These are phyloP conservation scores for Colletotrichum magnum DNA, from an alignment of 2,329 filamentous ascomycete genomes.

Conservation along the genomic window DNA sequence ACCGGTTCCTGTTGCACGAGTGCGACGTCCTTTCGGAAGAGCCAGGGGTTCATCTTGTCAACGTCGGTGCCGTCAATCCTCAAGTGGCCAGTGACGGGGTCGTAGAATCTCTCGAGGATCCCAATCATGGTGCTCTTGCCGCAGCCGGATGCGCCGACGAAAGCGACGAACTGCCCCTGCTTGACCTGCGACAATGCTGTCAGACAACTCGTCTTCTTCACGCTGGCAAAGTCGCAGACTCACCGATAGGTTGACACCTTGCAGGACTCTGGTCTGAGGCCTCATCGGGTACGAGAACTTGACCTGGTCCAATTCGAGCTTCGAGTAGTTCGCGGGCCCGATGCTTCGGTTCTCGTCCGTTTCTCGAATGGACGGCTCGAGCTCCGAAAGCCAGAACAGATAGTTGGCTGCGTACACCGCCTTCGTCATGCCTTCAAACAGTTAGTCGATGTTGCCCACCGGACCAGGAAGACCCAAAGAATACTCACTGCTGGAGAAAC, in stretches of 20 bases:
- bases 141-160: conserved; percentile 69
- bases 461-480: neutral
- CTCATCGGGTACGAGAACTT: conserved; percentile 6
- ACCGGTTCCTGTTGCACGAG: conserved; percentile 54
- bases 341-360: neutral
- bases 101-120: conserved; percentile 67
- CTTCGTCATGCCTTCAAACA: neutral
- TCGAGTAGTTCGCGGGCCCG: neutral
- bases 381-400: conserved; percentile 1
- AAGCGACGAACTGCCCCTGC: conserved; percentile 62
- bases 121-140: conserved; percentile 74
- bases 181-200: neutral
- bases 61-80: conserved; percentile 46
- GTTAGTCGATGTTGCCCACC: neutral
- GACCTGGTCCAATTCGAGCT: neutral
- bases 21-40: conserved; percentile 48
- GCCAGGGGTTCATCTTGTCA: conserved; percentile 45
- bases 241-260: conserved; percentile 6
- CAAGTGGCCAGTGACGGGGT: conserved; percentile 46
- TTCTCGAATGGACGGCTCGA: conserved; percentile 1
- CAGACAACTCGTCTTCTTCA: neutral
- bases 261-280: neutral
- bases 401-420: conserved; percentile 12
- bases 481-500: conserved; percentile 22
- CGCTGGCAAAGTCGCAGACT: too few species aligned